phyloP scores from a whole-genome alignment of 805 yeast species.

The Spathaspora girioi region DNA sequence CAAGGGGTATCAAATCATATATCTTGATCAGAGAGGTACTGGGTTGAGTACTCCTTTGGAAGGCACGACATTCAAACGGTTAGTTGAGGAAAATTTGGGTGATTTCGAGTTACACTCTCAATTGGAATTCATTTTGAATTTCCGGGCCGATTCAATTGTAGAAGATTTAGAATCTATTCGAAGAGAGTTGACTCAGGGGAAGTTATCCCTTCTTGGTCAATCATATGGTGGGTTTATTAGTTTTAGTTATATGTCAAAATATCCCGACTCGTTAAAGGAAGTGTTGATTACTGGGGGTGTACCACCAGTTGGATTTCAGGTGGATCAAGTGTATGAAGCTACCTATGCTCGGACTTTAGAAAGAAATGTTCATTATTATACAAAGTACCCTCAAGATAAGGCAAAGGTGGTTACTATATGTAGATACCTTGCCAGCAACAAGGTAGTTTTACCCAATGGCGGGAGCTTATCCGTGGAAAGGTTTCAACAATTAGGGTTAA shows the following conservation, averaged over 20 bases:
- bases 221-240: constrained; percentile 55
- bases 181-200: constrained; percentile 26
- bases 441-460: constrained; percentile 45
- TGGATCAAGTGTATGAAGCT: constrained; percentile 47
- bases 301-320: constrained; percentile 45
- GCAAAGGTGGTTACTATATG: constrained; percentile 34
- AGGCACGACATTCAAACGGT: constrained; percentile 17
- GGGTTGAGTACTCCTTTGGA: constrained; percentile 51
- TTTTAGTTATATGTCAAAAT: constrained; percentile 46
- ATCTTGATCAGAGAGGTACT: constrained; percentile 60
- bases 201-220: constrained; percentile 55
- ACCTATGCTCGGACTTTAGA: constrained; percentile 46
- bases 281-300: constrained; percentile 56
- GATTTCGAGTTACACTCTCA: constrained; percentile 18
- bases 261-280: constrained; percentile 37
- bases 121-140: constrained; percentile 38
- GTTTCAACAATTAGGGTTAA: constrained; percentile 50
- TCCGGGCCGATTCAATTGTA: constrained; percentile 53
- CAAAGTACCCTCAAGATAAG: constrained; percentile 47
- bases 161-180: constrained; percentile 49
- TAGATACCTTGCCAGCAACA: constrained; percentile 23
- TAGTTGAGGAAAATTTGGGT: constrained; percentile 10
- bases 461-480: constrained; percentile 48
- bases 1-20: constrained; percentile 41
- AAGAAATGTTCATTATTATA: constrained; percentile 45